Percentiles rank a stretch among this genome's conserved stretches.
These are phyloP conservation scores for Oidium heveae DNA, from an alignment of 2,329 filamentous ascomycete genomes.

Conservation along the genomic window DNA sequence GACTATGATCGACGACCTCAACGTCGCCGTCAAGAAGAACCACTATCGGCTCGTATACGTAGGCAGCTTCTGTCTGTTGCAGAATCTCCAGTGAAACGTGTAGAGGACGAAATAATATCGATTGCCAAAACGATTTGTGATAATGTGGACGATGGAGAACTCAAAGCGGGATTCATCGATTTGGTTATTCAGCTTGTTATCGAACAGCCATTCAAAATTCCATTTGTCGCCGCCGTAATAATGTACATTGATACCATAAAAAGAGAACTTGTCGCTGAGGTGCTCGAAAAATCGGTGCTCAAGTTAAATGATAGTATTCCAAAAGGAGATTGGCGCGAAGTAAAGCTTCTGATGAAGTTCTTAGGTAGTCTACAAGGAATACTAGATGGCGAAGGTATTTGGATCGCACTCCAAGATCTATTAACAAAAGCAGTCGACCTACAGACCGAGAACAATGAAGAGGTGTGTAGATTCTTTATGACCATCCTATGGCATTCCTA, in stretches of 20 bases:
- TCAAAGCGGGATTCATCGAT: constrained; percentile 47
- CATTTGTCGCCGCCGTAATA: constrained; percentile 67
- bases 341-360: constrained; percentile 77
- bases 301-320: constrained; percentile 41
- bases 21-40: constrained; percentile 49
- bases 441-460: constrained; percentile 78
- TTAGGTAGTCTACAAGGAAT: constrained; percentile 64
- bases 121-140: constrained; percentile 58
- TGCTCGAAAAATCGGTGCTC: constrained; percentile 36
- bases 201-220: constrained; percentile 95
- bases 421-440: constrained; percentile 77
- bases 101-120: constrained; percentile 50
- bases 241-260: constrained; percentile 57
- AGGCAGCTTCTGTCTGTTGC: constrained; percentile 59
- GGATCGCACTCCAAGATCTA: constrained; percentile 67
- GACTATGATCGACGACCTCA: constrained; percentile 50
- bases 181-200: constrained; percentile 51
- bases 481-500: background rate
- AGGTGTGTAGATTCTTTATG: constrained; percentile 30
- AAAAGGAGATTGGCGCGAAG: constrained; percentile 61
- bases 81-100: constrained; percentile 54
- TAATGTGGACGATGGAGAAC: constrained; percentile 62
- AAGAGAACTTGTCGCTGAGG: constrained; percentile 44
- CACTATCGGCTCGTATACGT: constrained; percentile 44
- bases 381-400: constrained; percentile 64